phyloP scores from a whole-genome alignment of 805 yeast genomes.

The Suhomyces canberraensis region DNA sequence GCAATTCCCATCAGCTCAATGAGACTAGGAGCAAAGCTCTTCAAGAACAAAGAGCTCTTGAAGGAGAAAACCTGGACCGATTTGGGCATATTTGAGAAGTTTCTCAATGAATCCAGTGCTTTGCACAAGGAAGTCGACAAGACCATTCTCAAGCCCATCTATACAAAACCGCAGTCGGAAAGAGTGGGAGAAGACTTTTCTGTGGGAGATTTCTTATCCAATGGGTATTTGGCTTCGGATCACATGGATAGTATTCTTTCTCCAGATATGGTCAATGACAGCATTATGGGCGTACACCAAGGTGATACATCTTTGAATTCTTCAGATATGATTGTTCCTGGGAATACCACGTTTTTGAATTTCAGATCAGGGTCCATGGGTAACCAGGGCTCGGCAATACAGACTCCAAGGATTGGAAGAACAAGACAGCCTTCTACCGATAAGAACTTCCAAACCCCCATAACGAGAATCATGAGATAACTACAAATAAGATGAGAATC shows the following conservation, averaged over 20 bases:
- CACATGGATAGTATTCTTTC: conserved; percentile 11
- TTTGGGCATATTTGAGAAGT: conserved; percentile 25
- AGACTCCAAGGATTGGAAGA: conserved; percentile 39
- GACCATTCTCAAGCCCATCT: conserved; percentile 31
- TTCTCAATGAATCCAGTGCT: conserved; percentile 17
- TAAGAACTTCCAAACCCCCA: conserved; percentile 40
- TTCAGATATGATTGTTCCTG: conserved; percentile 21
- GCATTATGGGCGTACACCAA: conserved; percentile 23
- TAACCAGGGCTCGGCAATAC: conserved; percentile 18
- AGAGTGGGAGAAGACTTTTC: conserved; percentile 16
- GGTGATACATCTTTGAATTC: conserved; percentile 35
- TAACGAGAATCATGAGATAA: conserved; percentile 34
- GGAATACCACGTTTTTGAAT: conserved; percentile 25
- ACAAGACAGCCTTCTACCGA: conserved; percentile 39
- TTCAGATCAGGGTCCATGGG: conserved; percentile 15
- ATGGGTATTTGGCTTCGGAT: conserved; percentile 21
- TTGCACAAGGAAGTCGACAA: conserved; percentile 22
- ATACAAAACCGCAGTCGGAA: conserved; percentile 13
- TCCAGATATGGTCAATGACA: conserved; percentile 22
- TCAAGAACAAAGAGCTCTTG: conserved; percentile 28
- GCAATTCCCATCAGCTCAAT: conserved; percentile 34
- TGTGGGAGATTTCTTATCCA: conserved; percentile 32
- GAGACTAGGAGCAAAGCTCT: conserved; percentile 37
- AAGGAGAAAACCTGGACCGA: conserved; percentile 38
- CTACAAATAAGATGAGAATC: background rate